Percentiles rank a stretch among this genome's conserved stretches.
phyloP scores from a whole-genome alignment of 768 basidiomycete species.

The Termitomyces sp. region DNA sequence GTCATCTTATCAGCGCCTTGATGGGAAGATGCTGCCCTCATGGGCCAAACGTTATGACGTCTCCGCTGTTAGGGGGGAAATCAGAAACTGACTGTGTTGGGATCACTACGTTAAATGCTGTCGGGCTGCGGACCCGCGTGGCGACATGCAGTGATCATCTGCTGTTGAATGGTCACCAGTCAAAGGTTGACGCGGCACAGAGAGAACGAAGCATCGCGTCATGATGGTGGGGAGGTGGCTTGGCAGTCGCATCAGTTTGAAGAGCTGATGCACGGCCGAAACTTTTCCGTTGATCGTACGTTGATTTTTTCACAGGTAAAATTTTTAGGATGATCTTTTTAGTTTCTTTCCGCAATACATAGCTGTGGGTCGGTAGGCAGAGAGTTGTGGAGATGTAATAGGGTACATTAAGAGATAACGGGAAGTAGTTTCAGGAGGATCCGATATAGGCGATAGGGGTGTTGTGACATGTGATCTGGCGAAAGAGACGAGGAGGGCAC shows the following conservation, averaged over 20 bases:
- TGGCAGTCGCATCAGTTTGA: background rate
- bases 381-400: too few species aligned
- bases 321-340: background rate
- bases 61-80: too few species aligned
- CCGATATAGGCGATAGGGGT: background rate
- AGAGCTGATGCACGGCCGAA: background rate
- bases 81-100: too few species aligned
- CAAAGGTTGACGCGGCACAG: too few species aligned
- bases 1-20: background rate
- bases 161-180: too few species aligned
- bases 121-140: background rate
- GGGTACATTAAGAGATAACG: too few species aligned
- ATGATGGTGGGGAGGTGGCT: background rate
- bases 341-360: too few species aligned
- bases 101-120: too few species aligned
- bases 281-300: background rate
- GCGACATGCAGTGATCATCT: background rate
- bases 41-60: background rate
- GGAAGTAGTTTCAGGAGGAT: too few species aligned
- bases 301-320: background rate
- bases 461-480: background rate
- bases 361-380: too few species aligned
- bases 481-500: background rate
- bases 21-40: background rate
- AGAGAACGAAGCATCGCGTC: too few species aligned